These are phyloP conservation scores for Podila clonocystis DNA, from an alignment of 192 early-diverging fungal genomes.

Conservation along the genomic window DNA sequence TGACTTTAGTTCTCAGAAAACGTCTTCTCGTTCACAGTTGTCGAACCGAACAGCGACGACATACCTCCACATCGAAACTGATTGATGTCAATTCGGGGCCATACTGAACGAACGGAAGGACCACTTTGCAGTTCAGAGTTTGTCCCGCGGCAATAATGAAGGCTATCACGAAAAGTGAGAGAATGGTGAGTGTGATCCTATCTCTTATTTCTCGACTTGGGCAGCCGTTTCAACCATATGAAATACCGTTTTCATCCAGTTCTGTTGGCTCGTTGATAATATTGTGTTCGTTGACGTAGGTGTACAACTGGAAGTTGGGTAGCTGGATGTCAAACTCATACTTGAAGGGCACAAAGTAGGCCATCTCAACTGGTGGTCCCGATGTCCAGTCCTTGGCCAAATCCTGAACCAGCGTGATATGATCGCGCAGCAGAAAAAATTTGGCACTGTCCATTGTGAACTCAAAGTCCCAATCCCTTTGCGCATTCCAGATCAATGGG, in stretches of 20 bases:
- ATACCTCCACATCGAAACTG: constrained; percentile 62
- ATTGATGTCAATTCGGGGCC: constrained; percentile 64
- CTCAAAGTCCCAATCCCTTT: constrained; percentile 73
- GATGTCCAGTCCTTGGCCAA: constrained; percentile 74
- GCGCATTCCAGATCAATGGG: constrained; percentile 78
- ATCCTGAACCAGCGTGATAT: constrained; percentile 80
- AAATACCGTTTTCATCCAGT: constrained; percentile 76
- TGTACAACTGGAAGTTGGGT: constrained; percentile 60
- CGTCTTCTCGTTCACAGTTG: neutral
- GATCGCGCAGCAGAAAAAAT: constrained; percentile 77
- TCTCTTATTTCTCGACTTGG: constrained; percentile 16
- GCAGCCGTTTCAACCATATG: neutral
- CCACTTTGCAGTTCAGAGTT: constrained; percentile 50
- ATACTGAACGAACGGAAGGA: constrained; percentile 66
- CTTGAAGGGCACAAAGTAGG: constrained; percentile 75
- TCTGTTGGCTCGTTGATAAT: constrained; percentile 79
- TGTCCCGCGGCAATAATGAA: constrained; percentile 57
- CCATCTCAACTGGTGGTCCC: constrained; percentile 57
- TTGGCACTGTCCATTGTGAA: constrained; percentile 54
- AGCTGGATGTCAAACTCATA: constrained; percentile 67
- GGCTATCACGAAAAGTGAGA: constrained; percentile 16
- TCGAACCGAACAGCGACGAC: neutral
- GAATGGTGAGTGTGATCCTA: neutral
- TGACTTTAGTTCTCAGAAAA: neutral
- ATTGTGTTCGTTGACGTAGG: constrained; percentile 82